Evolutionary conservation across 148 eudicot species (phyloP).

Genomic region (Amaranthus palmeri): DNA sequence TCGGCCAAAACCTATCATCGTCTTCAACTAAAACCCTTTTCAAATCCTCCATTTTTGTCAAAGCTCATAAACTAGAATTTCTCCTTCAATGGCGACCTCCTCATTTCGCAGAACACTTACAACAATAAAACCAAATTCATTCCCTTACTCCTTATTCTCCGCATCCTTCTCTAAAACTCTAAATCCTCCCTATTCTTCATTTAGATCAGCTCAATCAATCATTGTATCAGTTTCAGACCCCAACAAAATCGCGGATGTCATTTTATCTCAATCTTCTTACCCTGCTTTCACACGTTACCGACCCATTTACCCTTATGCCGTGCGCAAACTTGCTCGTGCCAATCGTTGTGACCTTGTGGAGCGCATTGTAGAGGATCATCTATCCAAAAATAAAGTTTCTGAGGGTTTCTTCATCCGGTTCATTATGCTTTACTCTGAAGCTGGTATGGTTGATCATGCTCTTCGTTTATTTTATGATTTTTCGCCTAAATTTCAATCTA

Average conservation of each 20-base stretch:
- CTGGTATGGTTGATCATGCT: conserved; percentile 34
- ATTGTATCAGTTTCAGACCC: conserved; percentile 26
- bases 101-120: conserved; percentile 14
- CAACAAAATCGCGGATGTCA: conserved; percentile 22
- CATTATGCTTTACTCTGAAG: conserved; percentile 27
- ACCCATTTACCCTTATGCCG: conserved; percentile 25
- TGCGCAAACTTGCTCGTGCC: conserved; percentile 24
- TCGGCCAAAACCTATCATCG: too few relatives aligned
- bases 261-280: conserved; percentile 24
- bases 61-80: neutral
- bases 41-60: neutral
- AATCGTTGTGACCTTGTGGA: conserved; percentile 26
- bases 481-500: neutral
- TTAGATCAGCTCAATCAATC: conserved; percentile 28
- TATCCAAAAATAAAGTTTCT: conserved; percentile 1
- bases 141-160: neutral
- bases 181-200: conserved; percentile 20
- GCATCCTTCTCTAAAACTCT: neutral
- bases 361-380: conserved; percentile 6
- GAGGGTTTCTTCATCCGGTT: conserved; percentile 26
- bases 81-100: conserved; percentile 15
- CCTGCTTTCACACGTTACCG: conserved; percentile 27
- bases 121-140: neutral
- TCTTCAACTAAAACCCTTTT: neutral
- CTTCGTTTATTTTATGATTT: conserved; percentile 20